Base-by-base conservation (phyloP, 2,329 filamentous ascomycete species). In the Xylaria sp. region DNA sequence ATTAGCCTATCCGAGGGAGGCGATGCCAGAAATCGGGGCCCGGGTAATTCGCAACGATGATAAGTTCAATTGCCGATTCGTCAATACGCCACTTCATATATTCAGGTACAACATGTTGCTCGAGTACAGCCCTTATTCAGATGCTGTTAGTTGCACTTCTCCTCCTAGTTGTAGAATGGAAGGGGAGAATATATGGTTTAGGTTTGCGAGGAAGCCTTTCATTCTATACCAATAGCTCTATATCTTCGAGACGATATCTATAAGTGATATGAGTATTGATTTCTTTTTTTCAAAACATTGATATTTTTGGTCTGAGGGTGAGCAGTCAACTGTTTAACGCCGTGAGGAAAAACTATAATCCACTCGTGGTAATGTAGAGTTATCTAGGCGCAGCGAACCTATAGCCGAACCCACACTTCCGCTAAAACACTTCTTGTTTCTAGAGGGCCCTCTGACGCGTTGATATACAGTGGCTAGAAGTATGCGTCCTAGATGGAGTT, bases 11-110 rank as follows among this genome's bases (percentile, higher is more conserved):
- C 57, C 55, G 58, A 36, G 5, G 4, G 28, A 28, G 30, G 18
- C 18, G 30, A 57, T 60, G 20, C 13, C 20, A 34, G 50, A 28
- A 52, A 52, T 30, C n/a, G 28, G 52, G 45, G 58, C 30, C 57
- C 66, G 66, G 66, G n/a, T 68, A 68, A 68, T 68, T 68, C 5
- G 12, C 41, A 32, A 12, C 50, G 32, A 65, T 8, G 15, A 65
- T 32, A 62, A 48, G 41, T n/a, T 12, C 52, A 62, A 48, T 36
- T 68, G 62, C 66, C 66, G 66, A 53, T 43, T 61, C 58, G 52
- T n/a, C 8, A 41, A 23, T 20, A 39, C 28, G 7, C 32, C 43
- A 32, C 13, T 25, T 28, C 28, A 34, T 48, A 46, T 57, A 61
- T 59, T 57, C 41, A 30, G 55, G 41, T n/a, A 43, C n/a, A 50